Conservation (phyloP, 768 basidiomycete genomes). For the Mrakia frigida region DNA sequence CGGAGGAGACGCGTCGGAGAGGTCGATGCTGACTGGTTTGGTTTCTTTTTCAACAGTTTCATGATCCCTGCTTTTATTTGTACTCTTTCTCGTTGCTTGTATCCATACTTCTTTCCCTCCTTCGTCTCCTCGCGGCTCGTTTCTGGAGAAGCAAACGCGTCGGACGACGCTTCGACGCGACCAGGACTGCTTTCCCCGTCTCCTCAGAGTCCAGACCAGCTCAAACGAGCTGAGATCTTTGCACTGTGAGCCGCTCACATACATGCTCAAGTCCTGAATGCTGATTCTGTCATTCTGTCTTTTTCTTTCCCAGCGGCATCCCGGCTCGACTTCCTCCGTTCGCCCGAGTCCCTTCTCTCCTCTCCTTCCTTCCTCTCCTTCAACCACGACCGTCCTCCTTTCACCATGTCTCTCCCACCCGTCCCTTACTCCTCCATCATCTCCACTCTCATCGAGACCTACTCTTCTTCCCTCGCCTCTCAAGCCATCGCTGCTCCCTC, state of each 20-base stretch:
- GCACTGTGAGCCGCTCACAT: no score
- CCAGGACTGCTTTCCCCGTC: no score
- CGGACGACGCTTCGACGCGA: no score
- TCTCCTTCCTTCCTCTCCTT: background rate
- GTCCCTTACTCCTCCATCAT: background rate
- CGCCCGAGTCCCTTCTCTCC: background rate
- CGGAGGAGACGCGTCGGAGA: background rate
- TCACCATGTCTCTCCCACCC: background rate
- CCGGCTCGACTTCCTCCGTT: background rate
- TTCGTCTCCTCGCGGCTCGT: background rate
- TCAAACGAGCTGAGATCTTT: no score
- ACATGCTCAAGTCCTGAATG: no score
- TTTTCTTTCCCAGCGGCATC: no score
- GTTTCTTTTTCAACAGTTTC: background rate
- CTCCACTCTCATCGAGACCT: background rate
- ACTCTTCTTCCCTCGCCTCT: background rate
- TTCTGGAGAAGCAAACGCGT: background rate
- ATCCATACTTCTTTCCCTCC: background rate
- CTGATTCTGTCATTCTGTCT: no score
- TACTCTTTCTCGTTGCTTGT: conserved; percentile 20
- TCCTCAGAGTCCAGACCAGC: no score
- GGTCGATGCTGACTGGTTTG: background rate
- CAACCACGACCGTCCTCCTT: background rate
- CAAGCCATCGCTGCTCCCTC: background rate
- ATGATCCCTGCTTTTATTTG: background rate